Percentiles rank a stretch among this genome's conserved stretches.
Evolutionary conservation across 306 rosid genomes (phyloP).

Genomic region (Alnus glutinosa): DNA sequence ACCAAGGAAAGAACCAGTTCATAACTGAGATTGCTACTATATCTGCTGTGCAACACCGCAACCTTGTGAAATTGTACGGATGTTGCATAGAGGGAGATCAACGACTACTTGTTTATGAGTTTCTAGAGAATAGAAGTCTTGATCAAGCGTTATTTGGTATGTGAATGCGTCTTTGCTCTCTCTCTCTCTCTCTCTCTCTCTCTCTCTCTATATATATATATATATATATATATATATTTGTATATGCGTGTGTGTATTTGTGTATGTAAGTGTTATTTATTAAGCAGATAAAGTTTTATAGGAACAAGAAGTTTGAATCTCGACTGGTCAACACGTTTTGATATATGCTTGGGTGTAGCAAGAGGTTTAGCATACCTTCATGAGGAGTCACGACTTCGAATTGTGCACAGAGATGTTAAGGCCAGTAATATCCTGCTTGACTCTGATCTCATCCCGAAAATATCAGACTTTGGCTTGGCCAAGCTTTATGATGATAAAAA

Average conservation of each 20-base stretch:
- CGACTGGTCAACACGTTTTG: constrained; percentile 68
- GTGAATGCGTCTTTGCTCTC: neutral
- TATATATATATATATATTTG: neutral
- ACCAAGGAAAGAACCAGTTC: constrained; percentile 82
- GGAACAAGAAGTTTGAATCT: constrained; percentile 46
- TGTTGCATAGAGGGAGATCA: constrained; percentile 72
- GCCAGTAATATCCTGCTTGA: constrained; percentile 81
- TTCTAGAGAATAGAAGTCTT: constrained; percentile 77
- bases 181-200: constrained; percentile 3
- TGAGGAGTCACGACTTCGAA: constrained; percentile 71
- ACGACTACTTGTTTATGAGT: constrained; percentile 79
- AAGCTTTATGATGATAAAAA: constrained; percentile 74
- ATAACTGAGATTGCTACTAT: constrained; percentile 81
- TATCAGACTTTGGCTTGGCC: constrained; percentile 83
- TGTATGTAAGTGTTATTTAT: neutral
- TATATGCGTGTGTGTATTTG: neutral
- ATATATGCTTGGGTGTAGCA: constrained; percentile 71
- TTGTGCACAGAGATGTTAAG: constrained; percentile 84
- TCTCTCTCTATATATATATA: neutral
- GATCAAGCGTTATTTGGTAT: constrained; percentile 89
- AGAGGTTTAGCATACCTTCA: constrained; percentile 79
- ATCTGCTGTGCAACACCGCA: constrained; percentile 84
- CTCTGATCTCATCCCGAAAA: constrained; percentile 61
- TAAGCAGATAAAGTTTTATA: neutral
- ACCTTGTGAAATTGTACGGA: constrained; percentile 74